These are phyloP conservation scores for Globisporangium solare DNA, from an alignment of 352 stramenopile genomes.

Conservation along the genomic window DNA sequence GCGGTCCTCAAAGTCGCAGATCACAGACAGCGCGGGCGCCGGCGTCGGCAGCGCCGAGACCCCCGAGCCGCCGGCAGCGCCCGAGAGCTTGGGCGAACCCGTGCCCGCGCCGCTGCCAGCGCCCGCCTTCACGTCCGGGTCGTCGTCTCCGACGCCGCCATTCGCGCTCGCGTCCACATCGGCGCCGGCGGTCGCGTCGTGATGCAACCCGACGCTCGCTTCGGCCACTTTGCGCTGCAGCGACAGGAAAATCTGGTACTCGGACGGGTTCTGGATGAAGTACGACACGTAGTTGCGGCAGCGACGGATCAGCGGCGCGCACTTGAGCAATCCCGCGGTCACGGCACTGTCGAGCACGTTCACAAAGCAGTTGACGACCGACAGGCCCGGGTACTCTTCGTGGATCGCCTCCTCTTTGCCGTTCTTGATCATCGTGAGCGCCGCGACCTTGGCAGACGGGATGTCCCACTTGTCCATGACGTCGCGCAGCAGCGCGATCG, in stretches of 20 bases:
- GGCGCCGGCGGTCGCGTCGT: conserved; percentile 16
- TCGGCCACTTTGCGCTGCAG: conserved; percentile 62
- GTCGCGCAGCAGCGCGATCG: conserved; percentile 66
- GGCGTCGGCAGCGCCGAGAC: conserved; percentile 1
- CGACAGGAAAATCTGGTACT: conserved; percentile 80
- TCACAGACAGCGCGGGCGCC: conserved; percentile 46
- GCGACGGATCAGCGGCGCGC: conserved; percentile 47
- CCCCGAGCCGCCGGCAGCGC: neutral
- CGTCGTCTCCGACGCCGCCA: conserved; percentile 6
- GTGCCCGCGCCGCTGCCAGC: neutral
- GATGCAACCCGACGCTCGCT: conserved; percentile 24
- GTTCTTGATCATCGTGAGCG: conserved; percentile 61
- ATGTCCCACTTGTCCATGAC: conserved; percentile 87
- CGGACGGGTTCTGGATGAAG: conserved; percentile 79
- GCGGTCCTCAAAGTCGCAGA: conserved; percentile 70
- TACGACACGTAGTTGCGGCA: conserved; percentile 80
- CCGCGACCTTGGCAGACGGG: conserved; percentile 56
- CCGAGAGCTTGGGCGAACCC: conserved; percentile 5
- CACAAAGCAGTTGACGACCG: conserved; percentile 68
- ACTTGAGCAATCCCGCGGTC: conserved; percentile 51
- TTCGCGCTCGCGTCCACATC: conserved; percentile 12
- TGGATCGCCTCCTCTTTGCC: conserved; percentile 47
- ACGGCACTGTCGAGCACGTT: conserved; percentile 55
- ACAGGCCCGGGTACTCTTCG: conserved; percentile 58
- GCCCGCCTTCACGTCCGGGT: conserved; percentile 10